Percentiles rank a stretch among this genome's conserved stretches.
These are phyloP conservation scores for Polymyxa betae DNA, from an alignment of 208 protist species.

Conservation along the genomic window DNA sequence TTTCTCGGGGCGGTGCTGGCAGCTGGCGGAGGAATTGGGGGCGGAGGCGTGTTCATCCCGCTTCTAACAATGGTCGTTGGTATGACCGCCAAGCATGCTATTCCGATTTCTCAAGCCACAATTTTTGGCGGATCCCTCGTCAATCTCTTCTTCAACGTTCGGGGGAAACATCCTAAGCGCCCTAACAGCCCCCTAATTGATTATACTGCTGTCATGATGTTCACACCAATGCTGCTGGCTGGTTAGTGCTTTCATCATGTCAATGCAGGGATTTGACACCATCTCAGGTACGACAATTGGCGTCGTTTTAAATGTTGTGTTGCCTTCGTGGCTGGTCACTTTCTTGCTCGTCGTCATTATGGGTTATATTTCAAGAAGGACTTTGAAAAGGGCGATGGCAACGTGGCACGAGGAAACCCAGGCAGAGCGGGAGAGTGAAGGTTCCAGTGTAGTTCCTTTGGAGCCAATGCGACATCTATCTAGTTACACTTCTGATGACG, in stretches of 20 bases:
- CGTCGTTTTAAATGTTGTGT: conserved; percentile 56
- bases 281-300: conserved; percentile 52
- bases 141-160: conserved; percentile 52
- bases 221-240: conserved; percentile 58
- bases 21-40: conserved; percentile 54
- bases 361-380: conserved; percentile 49
- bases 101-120: conserved; percentile 55
- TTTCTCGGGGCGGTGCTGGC: conserved; percentile 21
- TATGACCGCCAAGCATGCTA: conserved; percentile 47
- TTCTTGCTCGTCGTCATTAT: conserved; percentile 35
- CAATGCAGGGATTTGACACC: background rate
- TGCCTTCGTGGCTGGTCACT: conserved; percentile 55
- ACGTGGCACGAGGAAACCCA: too few species aligned
- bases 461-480: too few species aligned
- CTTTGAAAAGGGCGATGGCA: background rate
- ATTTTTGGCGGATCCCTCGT: conserved; percentile 60
- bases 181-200: conserved; percentile 57
- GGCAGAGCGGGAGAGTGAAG: too few species aligned
- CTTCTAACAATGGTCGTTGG: conserved; percentile 35
- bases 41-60: conserved; percentile 60
- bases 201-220: conserved; percentile 54
- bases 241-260: background rate
- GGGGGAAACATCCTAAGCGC: background rate
- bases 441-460: too few species aligned
- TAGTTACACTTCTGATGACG: too few species aligned